A percentile compares a stretch with the other conserved stretches of the same genome.
Evolutionary conservation across 2,329 filamentous ascomycete species (phyloP).

Genomic region (Ascocoryne sarcoides): DNA sequence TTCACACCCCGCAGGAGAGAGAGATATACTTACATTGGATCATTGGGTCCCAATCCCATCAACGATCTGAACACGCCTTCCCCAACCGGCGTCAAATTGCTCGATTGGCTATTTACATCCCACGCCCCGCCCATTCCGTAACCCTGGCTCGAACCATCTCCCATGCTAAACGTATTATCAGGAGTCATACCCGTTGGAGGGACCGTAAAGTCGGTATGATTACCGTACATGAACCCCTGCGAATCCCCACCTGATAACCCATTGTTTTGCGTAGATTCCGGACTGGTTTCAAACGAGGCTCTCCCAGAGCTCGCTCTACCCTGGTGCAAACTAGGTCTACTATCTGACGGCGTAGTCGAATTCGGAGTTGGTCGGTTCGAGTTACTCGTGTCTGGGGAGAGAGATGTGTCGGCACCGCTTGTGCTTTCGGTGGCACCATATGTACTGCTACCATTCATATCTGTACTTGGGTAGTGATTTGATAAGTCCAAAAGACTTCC

Average conservation of each 20-base stretch:
- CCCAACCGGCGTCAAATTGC: constrained; percentile 45
- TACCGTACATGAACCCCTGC: constrained; percentile 15
- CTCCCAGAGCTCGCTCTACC: constrained; percentile 30
- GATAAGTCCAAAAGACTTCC: constrained; percentile 1
- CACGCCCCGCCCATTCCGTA: constrained; percentile 36
- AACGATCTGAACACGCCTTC: constrained; percentile 49
- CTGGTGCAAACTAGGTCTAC: constrained; percentile 14
- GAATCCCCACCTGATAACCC: constrained; percentile 16
- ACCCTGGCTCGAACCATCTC: constrained; percentile 31
- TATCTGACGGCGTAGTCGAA: constrained; percentile 44
- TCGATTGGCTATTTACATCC: constrained; percentile 33
- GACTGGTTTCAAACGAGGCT: constrained; percentile 44
- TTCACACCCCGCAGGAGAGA: not conserved
- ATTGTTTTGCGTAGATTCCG: constrained; percentile 32
- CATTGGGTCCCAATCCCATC: constrained; percentile 51
- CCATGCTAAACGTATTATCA: constrained; percentile 32
- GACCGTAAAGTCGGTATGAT: constrained; percentile 3
- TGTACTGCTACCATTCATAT: constrained; percentile 25
- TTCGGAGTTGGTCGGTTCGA: constrained; percentile 52
- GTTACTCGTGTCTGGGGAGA: constrained; percentile 21
- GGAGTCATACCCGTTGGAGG: constrained; percentile 17
- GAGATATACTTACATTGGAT: constrained; percentile 43
- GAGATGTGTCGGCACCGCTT: constrained; percentile 27
- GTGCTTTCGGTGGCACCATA: constrained; percentile 36
- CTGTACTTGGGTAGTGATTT: constrained; percentile 2